A percentile compares a stretch with the other conserved stretches of the same genome.
These are phyloP conservation scores for Penicillium expansum DNA, from an alignment of 2,329 filamentous ascomycete species.

Conservation along the genomic window DNA sequence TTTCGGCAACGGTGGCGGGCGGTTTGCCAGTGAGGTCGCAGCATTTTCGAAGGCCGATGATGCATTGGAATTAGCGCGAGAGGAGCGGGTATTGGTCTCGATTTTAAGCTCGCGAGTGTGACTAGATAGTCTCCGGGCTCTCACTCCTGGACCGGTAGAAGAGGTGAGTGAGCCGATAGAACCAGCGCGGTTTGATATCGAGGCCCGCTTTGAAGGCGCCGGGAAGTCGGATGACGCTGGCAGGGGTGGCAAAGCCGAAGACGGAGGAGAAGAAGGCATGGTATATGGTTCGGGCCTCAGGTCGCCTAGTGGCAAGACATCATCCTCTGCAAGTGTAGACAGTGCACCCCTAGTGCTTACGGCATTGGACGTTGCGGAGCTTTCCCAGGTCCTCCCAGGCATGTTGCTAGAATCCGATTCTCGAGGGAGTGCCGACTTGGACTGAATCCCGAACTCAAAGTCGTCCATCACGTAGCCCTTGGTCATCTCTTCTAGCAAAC, in stretches of 20 bases:
- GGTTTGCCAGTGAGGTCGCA: constrained; percentile 23
- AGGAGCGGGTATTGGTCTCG: constrained; percentile 60
- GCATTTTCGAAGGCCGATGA: constrained; percentile 29
- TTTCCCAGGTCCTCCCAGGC: constrained; percentile 77
- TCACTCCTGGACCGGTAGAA: constrained; percentile 53
- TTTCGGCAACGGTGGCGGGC: constrained; percentile 31
- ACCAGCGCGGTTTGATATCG: constrained; percentile 18
- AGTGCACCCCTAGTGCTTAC: constrained; percentile 66
- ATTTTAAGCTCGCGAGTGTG: constrained; percentile 86
- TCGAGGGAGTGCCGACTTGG: constrained; percentile 67
- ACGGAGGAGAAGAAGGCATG: constrained; percentile 36
- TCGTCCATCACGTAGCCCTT: constrained; percentile 78
- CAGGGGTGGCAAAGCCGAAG: constrained; percentile 41
- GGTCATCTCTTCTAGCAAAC: constrained; percentile 83
- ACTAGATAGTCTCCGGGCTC: constrained; percentile 74
- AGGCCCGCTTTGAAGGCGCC: constrained; percentile 16
- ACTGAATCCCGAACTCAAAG: constrained; percentile 70
- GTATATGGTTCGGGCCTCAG: constrained; percentile 34
- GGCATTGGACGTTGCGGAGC: constrained; percentile 70
- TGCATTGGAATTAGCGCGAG: constrained; percentile 22
- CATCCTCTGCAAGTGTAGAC: constrained; percentile 69
- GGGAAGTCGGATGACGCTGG: constrained; percentile 47
- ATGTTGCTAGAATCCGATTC: constrained; percentile 79
- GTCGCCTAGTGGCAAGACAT: constrained; percentile 38
- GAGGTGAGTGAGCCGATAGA: constrained; percentile 22